Base-by-base conservation (phyloP, 257 asterid genomes). In the Solanum chmielewskii region DNA sequence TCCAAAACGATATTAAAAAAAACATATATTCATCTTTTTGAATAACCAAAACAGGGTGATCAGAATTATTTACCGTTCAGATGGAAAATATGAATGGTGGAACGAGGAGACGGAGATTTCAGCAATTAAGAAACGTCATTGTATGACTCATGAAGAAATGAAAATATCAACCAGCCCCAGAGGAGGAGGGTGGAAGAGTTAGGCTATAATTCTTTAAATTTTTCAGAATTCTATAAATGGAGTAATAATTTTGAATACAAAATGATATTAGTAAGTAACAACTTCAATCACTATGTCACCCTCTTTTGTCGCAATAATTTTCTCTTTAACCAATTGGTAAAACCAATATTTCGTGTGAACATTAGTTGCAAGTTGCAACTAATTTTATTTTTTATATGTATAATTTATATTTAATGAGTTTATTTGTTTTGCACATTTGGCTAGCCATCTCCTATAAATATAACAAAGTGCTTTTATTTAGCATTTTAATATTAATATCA, bases 251-350 rank as follows among this genome's bases (percentile, higher is more conserved):
- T 25, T 44, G 25, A 77, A 77, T 44, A 15, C 52, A 23, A 25
- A 25, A 16, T 25, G 64, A 2, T 42, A 23, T 42, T 13, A 76
- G 2, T 9, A 44, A 13, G 16, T 25, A 42, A 76, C 60, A 76
- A 77, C 35, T 44, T 39, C 59, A 89, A 78, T 84, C 52, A 25
- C 74, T 86, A 31, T 44, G 31, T 69, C 75, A 87, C 66, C 91
- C 89, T 88, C 89, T 82, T 73, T 92, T 88, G 37, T 86, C 87
- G 90, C 91, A 89, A 88, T 83, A 70, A 86, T 71, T 86, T 85
- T 86, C 89, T 90, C 88, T 75, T 71, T 82, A 66, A 21, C 86
- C 35, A 6, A 52, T 52, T 52, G 62, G n/a, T 52, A 52, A 16
- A 16, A 52, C 62, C 62, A 52, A 6, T 52, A 16, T 64, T 91